Evolutionary conservation across 2,329 filamentous ascomycete species (phyloP), one percentile per base, ranked within the genome.

Genomic region (Scedosporium apiospermum): DNA sequence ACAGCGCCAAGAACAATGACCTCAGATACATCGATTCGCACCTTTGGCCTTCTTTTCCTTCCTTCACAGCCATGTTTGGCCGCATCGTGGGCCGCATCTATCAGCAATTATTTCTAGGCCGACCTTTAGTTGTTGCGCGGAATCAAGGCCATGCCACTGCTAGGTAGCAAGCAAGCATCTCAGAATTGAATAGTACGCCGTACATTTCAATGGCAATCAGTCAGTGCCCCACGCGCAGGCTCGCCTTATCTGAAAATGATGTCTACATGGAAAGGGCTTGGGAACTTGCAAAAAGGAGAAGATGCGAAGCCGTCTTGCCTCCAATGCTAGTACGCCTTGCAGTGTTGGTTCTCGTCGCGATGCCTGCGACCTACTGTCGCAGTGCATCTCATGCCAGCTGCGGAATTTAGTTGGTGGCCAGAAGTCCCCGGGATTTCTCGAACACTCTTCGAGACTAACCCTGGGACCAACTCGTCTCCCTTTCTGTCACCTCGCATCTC

Each of bases 11-110:
- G 51, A 6, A 53, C n/a, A 53, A 27, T 55, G 23, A 55, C 18
- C 18, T 49, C 44, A 7, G 6, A 21, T 21, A 6, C 9, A 3
- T 49, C 18, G 5, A n/a, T 23, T 57, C 23, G n/a, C 5, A 18
- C 21, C 9, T 23, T 55, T 55, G 38, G 27, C 53, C 27, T 38
- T 51, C 42, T 62, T 5, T 5, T 27, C 9, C 21, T 16, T 27
- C 21, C 30, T 21, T 21, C 44, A 65, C 63, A 63, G 64, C 63
- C 60, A 61, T 58, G 16, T 60, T 58, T 60, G 62, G 61, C 42
- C 64, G 64, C 21, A 49, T 65, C 46, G 62, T 61, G 38, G 62
- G 62, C 26, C 64, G 62, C 58, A 41, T 51, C 57, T 64, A 18
- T 27, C 42, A 34, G 16, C 58, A 21, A 30, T 38, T 42, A 26